A percentile compares a stretch with the other conserved stretches of the same genome.
Conservation (phyloP, 2,329 filamentous ascomycete species). For the Aspergillus glaucus region DNA sequence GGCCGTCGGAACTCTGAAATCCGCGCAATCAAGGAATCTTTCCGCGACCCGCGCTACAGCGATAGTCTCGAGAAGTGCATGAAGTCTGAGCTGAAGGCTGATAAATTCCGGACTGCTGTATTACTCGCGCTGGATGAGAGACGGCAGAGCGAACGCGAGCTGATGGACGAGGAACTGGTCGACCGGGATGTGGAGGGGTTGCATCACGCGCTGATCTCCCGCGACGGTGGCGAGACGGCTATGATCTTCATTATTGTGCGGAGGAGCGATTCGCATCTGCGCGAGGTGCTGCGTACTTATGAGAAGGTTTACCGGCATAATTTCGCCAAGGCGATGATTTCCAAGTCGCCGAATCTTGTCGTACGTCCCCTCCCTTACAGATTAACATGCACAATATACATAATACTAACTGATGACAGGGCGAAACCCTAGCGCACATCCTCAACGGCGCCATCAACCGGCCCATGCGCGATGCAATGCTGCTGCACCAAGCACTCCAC, state of each 20-base stretch:
- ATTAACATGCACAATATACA: not conserved
- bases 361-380: constrained; percentile 50
- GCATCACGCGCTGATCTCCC: constrained; percentile 61
- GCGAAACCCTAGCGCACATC: constrained; percentile 88
- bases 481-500: constrained; percentile 83
- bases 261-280: constrained; percentile 73
- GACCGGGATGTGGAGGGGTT: constrained; percentile 68
- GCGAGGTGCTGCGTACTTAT: constrained; percentile 72
- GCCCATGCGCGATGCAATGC: constrained; percentile 83
- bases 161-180: constrained; percentile 56
- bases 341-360: constrained; percentile 85
- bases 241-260: constrained; percentile 82
- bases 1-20: constrained; percentile 86
- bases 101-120: constrained; percentile 91
- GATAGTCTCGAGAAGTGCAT: constrained; percentile 79
- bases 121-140: constrained; percentile 74
- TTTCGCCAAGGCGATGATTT: constrained; percentile 80
- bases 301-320: constrained; percentile 67
- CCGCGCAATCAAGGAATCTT: constrained; percentile 74
- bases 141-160: constrained; percentile 74
- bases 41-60: constrained; percentile 84
- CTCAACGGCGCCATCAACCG: constrained; percentile 96
- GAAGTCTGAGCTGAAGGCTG: constrained; percentile 85
- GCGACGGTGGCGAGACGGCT: constrained; percentile 73
- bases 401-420: constrained; percentile 47